Evolutionary conservation across 306 rosid species (phyloP).

Genomic region (Prunus armeniaca): DNA sequence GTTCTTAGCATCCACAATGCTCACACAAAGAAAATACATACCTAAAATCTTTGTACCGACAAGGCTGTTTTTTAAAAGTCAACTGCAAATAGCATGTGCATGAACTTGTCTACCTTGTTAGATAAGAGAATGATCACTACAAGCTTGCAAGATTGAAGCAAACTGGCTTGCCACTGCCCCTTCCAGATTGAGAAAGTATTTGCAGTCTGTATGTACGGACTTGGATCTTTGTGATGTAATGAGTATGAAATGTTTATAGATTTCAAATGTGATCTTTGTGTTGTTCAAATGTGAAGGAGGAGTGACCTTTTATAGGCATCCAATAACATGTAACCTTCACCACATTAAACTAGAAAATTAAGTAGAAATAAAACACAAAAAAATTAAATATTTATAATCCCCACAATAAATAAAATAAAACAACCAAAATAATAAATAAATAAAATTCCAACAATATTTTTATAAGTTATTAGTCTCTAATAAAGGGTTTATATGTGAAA

Average conservation of each 20-base stretch:
- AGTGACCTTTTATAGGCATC: too few species aligned
- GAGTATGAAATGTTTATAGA: conserved; percentile 9
- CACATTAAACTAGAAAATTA: too few species aligned
- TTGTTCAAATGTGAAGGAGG: too few species aligned
- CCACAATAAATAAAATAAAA: too few species aligned
- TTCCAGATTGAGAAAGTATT: conserved; percentile 15
- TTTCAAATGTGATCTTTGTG: too few species aligned
- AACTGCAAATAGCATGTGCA: conserved; percentile 48
- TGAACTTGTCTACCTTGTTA: conserved; percentile 64
- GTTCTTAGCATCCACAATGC: conserved; percentile 50
- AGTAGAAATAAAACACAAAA: too few species aligned
- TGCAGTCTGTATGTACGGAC: conserved; percentile 25
- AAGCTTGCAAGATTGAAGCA: conserved; percentile 42
- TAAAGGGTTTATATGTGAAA: too few species aligned
- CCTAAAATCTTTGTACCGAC: conserved; percentile 52
- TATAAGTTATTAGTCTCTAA: too few species aligned
- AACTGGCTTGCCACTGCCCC: conserved; percentile 36
- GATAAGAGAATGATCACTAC: conserved; percentile 41
- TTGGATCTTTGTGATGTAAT: conserved; percentile 15
- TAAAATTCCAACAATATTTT: too few species aligned
- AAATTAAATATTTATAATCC: too few species aligned
- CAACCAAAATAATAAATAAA: too few species aligned
- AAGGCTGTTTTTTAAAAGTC: conserved; percentile 27
- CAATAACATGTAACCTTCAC: too few species aligned
- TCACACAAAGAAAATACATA: conserved; percentile 58